Conservation (phyloP, 371 early-diverging fungal genomes). For the Syncephalastrum monosporum region DNA sequence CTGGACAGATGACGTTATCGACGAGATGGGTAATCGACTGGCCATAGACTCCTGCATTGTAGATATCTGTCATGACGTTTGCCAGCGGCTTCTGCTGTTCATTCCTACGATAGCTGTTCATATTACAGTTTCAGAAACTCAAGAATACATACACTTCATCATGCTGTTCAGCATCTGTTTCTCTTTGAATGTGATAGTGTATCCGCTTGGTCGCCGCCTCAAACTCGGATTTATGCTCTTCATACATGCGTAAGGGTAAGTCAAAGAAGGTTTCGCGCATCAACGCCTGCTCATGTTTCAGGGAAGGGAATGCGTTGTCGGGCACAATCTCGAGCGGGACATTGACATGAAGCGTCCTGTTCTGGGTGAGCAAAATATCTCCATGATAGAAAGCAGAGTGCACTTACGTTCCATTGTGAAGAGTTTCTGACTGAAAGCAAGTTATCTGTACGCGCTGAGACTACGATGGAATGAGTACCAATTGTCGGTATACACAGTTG, state of each 20-base stretch:
- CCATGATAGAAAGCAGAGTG: not conserved
- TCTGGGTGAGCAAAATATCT: constrained; percentile 9
- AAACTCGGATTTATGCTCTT: constrained; percentile 50
- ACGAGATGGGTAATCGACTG: constrained; percentile 51
- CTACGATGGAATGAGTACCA: constrained; percentile 16
- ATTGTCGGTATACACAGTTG: not conserved
- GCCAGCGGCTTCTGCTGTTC: constrained; percentile 13
- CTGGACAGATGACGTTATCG: constrained; percentile 58
- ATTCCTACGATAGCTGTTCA: not conserved
- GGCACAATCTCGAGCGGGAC: constrained; percentile 46
- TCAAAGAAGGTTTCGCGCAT: constrained; percentile 38
- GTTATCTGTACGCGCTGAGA: constrained; percentile 54
- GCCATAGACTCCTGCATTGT: constrained; percentile 61
- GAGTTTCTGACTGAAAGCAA: constrained; percentile 49
- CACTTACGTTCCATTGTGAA: constrained; percentile 21
- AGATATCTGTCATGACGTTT: constrained; percentile 42
- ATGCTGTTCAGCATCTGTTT: constrained; percentile 22
- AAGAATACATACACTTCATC: constrained; percentile 8
- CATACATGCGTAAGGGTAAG: constrained; percentile 47
- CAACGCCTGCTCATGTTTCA: constrained; percentile 5
- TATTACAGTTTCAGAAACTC: not conserved
- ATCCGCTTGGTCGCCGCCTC: constrained; percentile 13
- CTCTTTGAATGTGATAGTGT: constrained; percentile 10
- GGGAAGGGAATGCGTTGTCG: constrained; percentile 18
- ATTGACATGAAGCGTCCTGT: constrained; percentile 28